Conservation (phyloP, 2,329 filamentous ascomycete genomes). For the Ceratocystiopsis brevicomis region DNA sequence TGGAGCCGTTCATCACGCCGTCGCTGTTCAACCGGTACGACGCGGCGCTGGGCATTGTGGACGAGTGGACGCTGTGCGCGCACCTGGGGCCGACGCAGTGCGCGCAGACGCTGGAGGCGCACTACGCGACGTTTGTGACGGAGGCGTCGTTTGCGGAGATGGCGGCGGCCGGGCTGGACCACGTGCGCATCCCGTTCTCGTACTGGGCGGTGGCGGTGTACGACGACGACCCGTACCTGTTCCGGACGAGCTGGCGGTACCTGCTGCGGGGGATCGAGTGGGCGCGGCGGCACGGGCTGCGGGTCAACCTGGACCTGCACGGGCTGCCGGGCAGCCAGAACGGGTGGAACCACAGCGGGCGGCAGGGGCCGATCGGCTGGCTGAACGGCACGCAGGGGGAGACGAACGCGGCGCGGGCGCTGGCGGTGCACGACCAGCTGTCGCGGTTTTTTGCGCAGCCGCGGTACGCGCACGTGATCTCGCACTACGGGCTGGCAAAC, state of each 20-base stretch:
- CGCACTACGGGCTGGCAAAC: conserved; percentile 87
- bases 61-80: conserved; percentile 66
- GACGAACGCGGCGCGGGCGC: conserved; percentile 58
- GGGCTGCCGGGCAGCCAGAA: conserved; percentile 87
- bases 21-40: conserved; percentile 60
- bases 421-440: conserved; percentile 73
- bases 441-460: conserved; percentile 85
- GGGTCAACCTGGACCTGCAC: conserved; percentile 85
- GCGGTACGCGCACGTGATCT: conserved; percentile 78
- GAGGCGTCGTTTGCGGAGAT: conserved; percentile 75
- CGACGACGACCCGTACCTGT: conserved; percentile 70
- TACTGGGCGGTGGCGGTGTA: conserved; percentile 90
- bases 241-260: conserved; percentile 80
- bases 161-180: conserved; percentile 71
- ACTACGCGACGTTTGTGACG: conserved; percentile 78
- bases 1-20: conserved; percentile 91
- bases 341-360: conserved; percentile 91
- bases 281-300: conserved; percentile 75
- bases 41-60: conserved; percentile 46
- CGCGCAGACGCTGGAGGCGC: conserved; percentile 56
- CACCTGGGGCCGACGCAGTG: conserved; percentile 49
- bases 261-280: conserved; percentile 85
- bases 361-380: conserved; percentile 67
- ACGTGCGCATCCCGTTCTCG: conserved; percentile 86
- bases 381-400: conserved; percentile 74